phyloP scores from a whole-genome alignment of 306 rosid genomes.

The Citrullus mucosospermus region DNA sequence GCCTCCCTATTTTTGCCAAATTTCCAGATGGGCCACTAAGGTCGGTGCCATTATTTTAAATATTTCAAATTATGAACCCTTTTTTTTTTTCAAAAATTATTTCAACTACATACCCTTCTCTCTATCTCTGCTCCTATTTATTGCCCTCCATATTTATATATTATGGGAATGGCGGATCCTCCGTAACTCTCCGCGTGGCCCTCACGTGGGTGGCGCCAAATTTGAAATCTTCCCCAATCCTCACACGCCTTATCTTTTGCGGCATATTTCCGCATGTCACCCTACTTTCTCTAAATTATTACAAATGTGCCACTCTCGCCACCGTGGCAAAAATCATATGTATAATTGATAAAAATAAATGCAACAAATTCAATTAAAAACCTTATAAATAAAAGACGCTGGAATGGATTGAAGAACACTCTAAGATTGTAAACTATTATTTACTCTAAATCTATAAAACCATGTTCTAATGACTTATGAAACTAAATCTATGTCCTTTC shows the following conservation, averaged over 20 bases:
- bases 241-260: no score
- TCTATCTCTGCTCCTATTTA: neutral
- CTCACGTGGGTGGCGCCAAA: slow-evolving; percentile 24
- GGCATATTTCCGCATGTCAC: neutral
- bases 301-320: neutral
- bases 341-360: no score
- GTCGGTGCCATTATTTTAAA: neutral
- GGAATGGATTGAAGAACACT: no score
- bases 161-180: neutral
- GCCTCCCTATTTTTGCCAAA: neutral
- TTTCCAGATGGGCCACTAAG: slow-evolving; percentile 2
- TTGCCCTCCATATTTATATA: neutral
- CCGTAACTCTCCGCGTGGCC: slow-evolving; percentile 10
- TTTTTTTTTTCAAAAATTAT: no score
- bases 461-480: no score
- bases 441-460: no score
- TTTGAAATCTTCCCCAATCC: neutral
- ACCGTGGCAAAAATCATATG: no score
- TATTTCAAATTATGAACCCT: neutral
- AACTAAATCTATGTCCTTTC: no score
- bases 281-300: neutral
- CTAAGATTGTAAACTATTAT: no score
- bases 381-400: no score
- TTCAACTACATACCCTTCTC: no score
- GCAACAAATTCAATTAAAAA: no score